Conservation (phyloP, 75 land plant genomes). For the Cupressus sempervirens region DNA sequence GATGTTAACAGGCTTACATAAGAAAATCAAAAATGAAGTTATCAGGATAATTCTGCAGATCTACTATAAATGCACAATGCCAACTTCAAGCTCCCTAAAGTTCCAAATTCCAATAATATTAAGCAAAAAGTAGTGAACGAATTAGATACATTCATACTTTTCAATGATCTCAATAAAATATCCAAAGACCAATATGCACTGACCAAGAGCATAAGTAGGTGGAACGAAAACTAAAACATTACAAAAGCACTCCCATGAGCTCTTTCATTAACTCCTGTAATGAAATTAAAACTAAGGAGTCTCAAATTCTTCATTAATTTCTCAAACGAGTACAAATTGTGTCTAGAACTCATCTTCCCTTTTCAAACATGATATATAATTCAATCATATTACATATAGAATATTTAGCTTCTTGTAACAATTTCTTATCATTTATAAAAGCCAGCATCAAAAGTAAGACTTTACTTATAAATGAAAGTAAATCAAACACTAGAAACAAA, state of each 20-base stretch:
- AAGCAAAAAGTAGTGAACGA: not conserved
- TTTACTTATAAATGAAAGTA: not conserved
- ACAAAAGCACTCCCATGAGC: not conserved
- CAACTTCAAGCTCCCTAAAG: not conserved
- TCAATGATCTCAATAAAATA: not conserved
- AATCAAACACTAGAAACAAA: slow-evolving; percentile 5
- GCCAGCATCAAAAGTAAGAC: not conserved
- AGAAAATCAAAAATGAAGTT: too few species aligned
- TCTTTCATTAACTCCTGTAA: not conserved
- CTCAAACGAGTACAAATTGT: not conserved
- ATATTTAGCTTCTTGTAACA: not conserved
- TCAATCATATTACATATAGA: not conserved
- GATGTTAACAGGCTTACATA: too few species aligned
- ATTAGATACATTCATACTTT: not conserved
- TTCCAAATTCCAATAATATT: too few species aligned
- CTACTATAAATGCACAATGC: too few species aligned
- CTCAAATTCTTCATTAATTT: not conserved
- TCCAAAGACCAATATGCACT: not conserved
- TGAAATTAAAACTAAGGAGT: not conserved
- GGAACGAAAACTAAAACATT: not conserved
- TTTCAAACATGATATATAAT: not conserved
- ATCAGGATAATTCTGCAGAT: too few species aligned
- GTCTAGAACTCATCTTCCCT: not conserved
- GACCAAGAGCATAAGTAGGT: not conserved
- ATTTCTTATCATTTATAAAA: not conserved